Evolutionary conservation across 192 early-diverging fungal genomes (phyloP), one percentile per base, ranked within the genome.

Genomic region (Chytriomyces hyalinus): DNA sequence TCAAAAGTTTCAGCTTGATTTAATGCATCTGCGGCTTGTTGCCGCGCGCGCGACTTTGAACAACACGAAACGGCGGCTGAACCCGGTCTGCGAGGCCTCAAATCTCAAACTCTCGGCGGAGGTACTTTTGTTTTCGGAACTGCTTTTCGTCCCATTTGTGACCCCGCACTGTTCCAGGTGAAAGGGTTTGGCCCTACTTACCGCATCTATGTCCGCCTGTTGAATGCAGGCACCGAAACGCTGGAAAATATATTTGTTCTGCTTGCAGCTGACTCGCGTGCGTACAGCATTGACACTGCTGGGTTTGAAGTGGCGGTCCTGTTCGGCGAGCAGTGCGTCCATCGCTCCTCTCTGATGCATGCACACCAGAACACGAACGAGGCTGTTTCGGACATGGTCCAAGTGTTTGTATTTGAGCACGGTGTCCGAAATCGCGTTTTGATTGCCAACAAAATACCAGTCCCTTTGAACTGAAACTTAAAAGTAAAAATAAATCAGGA

Each of bases 101-200:
- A 22, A 65, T 26, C 36, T 65, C 13, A 65, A 65, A 26, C 15
- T 65, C 17, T 11, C 13, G 13, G 20, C 4, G 11, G 24, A 65
- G 36, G 63, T 65, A 22, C 3, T 3, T 43, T 26, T 15, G 11
- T 1, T 13, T 6, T 22, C 11, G 17, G 1, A 28, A 65, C 1
- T 65, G 20, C 17, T 65, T 1, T 28, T 4, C 24, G 9, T 65
- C 63, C 0, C 15, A 4, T 60, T 60, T 1, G 3, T 60, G 15
- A n/a, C 57, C 22, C 57, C 1, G 15, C 45, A 36, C 28, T n/a
- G 10, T n/a, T 63, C 11, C 15, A 62, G 20, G 10, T 63, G 17
- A 73, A 73, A 62, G 71, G 71, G 4, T 62, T 73, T 53, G 60
- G 71, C 10, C 71, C 71, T 3, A 73, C 71, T 45, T 73, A 24